Evolutionary conservation across 2,329 filamentous ascomycete genomes (phyloP), one percentile per base, ranked within the genome.

Genomic region (Clarireedia sp.): DNA sequence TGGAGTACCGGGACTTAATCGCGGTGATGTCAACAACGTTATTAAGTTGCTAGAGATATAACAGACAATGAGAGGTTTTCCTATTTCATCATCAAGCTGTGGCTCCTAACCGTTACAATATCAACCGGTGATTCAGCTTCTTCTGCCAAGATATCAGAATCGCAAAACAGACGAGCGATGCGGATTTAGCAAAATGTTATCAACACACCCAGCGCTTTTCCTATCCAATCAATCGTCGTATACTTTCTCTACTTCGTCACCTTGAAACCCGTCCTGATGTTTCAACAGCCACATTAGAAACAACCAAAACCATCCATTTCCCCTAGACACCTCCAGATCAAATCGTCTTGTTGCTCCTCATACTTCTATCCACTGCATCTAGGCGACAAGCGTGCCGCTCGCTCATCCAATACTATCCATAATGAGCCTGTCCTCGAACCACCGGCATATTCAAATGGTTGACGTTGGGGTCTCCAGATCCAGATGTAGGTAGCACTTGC

Each of bases 231-330:
- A 19, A 47, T 17, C 41, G 1, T 9, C 43, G 26, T 16, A 26
- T 9, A 53, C 21, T 26, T 37, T 23, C 16, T n/a, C 29, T 33
- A 44, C 38, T 44, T 17, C 3, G 51, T 48, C 37, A 41, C 43
- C 12, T n/a, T 54, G 51, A 40, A 54, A 48, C 51, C 43, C 16
- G 33, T 54, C 17, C n/a, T 48, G 16, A 16, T 21, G 41, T 53
- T 53, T 48, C 41, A 53, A 24, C 36, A 17, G n/a, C 8, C 37
- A 48, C 36, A 26, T 33, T 12, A 33, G 47, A 48, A 29, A 10
- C n/a, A n/a, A 26, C 23, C n/a, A 40, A 19, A 5, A 9, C 8
- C 37, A 37, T 47, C 4, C 24, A 16, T 36, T 47, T 52, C 41
- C 19, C 29, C 29, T 33, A 10, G 4, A 1, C 29, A 33, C 4